Conservation (phyloP, 176 grass and related monocot species). For the Alloteropsis semialata region DNA sequence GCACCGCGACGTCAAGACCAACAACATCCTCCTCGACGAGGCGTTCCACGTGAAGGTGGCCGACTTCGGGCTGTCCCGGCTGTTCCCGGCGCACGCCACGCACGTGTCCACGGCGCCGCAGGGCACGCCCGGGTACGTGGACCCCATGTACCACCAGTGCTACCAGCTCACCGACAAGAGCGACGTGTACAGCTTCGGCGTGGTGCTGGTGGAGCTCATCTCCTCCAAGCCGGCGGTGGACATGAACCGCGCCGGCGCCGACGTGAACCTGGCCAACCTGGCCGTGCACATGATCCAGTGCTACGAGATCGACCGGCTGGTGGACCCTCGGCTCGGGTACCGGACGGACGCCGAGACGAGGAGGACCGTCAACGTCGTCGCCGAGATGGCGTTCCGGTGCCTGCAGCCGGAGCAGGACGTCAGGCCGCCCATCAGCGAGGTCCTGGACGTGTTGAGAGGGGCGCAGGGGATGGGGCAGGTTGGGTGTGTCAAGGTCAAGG, state of each 20-base stretch:
- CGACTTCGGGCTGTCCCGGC: constrained; percentile 61
- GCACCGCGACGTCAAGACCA: constrained; percentile 69
- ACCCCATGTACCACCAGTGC: constrained; percentile 50
- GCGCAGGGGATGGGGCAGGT: not conserved
- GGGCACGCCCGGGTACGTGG: constrained; percentile 62
- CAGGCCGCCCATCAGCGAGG: constrained; percentile 42
- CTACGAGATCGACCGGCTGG: constrained; percentile 30
- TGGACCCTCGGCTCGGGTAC: constrained; percentile 39
- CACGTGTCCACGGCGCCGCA: constrained; percentile 68
- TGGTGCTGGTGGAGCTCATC: constrained; percentile 56
- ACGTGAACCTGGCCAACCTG: constrained; percentile 51
- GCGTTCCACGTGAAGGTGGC: constrained; percentile 64
- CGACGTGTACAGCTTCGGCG: constrained; percentile 77
- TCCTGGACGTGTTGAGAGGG: constrained; percentile 24
- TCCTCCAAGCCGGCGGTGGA: constrained; percentile 52
- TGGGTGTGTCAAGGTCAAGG: not conserved
- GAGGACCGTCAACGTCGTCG: constrained; percentile 28
- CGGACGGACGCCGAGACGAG: not conserved
- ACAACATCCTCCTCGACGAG: constrained; percentile 56
- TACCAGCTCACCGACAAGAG: constrained; percentile 76
- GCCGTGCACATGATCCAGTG: constrained; percentile 46
- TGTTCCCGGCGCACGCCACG: constrained; percentile 42
- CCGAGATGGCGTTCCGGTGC: constrained; percentile 52
- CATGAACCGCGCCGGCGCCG: constrained; percentile 1
- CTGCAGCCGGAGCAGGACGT: constrained; percentile 54